These are phyloP conservation scores for Excoecaria agallocha DNA, from an alignment of 345 rosid species.

Conservation along the genomic window DNA sequence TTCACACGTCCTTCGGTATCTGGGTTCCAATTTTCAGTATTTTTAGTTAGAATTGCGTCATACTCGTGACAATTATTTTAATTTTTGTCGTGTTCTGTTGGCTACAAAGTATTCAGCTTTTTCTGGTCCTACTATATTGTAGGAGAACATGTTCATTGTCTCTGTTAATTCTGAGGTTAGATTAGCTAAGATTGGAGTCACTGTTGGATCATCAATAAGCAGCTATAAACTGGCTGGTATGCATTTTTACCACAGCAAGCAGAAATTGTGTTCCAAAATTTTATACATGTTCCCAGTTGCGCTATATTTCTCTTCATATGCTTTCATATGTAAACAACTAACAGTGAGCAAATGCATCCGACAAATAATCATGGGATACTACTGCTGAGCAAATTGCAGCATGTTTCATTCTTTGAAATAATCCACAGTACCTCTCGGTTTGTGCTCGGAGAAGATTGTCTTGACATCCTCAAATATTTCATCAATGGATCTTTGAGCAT, in stretches of 20 bases:
- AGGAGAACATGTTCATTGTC: too few species aligned
- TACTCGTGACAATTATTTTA: too few species aligned
- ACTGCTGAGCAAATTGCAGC: background rate
- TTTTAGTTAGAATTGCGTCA: too few species aligned
- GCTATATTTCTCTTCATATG: too few species aligned
- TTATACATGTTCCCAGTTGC: too few species aligned
- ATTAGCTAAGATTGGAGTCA: background rate
- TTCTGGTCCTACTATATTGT: too few species aligned
- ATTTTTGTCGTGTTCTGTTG: too few species aligned
- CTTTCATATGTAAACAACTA: background rate
- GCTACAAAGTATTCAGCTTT: too few species aligned
- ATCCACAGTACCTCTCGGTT: background rate
- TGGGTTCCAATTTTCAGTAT: too few species aligned
- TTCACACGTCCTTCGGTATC: too few species aligned
- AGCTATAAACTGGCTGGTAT: background rate
- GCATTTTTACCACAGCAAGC: background rate
- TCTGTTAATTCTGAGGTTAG: background rate
- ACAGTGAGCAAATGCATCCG: background rate
- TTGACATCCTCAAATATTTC: constrained; percentile 66
- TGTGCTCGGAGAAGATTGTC: constrained; percentile 35
- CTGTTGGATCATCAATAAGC: background rate
- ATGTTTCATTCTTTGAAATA: background rate
- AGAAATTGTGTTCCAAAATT: background rate
- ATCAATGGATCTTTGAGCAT: constrained; percentile 61
- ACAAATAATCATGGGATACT: background rate